Percentiles rank a stretch among this genome's conserved stretches.
phyloP scores from a whole-genome alignment of 306 rosid species.

The Dalbergia cochinchinensis region DNA sequence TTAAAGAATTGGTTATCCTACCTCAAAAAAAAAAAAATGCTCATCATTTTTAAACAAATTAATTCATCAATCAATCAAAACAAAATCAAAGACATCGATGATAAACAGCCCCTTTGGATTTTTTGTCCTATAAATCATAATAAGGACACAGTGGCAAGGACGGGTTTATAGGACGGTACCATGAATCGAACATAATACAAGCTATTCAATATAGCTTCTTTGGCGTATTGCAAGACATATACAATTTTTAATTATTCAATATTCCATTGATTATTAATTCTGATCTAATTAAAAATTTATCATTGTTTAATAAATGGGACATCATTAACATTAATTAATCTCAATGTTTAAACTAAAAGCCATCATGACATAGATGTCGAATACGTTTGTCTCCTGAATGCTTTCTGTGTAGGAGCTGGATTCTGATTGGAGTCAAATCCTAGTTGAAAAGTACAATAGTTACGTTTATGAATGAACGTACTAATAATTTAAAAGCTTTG shows the following conservation, averaged over 20 bases:
- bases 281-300: neutral
- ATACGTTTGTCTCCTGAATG: constrained; percentile 2
- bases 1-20: too few species aligned
- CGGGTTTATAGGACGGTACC: constrained; percentile 16
- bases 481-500: constrained; percentile 23
- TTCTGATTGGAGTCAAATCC: constrained; percentile 39
- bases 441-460: constrained; percentile 27
- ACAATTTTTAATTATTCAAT: neutral
- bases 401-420: constrained; percentile 41
- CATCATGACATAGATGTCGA: constrained; percentile 39
- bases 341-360: constrained; percentile 22
- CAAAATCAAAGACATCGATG: neutral
- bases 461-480: constrained; percentile 22
- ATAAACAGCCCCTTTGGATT: constrained; percentile 9
- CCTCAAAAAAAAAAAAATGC: too few species aligned
- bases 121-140: neutral
- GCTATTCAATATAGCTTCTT: constrained; percentile 15
- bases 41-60: too few species aligned
- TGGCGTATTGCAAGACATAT: constrained; percentile 16
- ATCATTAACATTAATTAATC: constrained; percentile 17
- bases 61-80: too few species aligned
- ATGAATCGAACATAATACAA: constrained; percentile 10
- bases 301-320: constrained; percentile 19
- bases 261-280: constrained; percentile 10
- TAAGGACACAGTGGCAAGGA: constrained; percentile 33